These are phyloP conservation scores for Massariosphaeria phaeospora DNA, from an alignment of 495 filamentous ascomycete genomes.

Conservation along the genomic window DNA sequence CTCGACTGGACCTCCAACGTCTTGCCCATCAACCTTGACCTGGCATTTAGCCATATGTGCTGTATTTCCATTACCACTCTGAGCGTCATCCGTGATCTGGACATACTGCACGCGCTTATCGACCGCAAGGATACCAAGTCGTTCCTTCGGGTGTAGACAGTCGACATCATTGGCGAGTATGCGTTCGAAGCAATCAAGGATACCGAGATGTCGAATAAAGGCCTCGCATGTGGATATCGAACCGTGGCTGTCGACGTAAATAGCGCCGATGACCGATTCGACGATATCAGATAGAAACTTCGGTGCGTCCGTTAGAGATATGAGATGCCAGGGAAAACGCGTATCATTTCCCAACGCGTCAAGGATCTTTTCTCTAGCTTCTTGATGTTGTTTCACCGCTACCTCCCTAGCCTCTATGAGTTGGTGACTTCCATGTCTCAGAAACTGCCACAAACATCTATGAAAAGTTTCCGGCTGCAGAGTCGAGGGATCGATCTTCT, in stretches of 20 bases:
- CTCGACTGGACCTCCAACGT: constrained; percentile 24
- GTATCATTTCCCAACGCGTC: constrained; percentile 45
- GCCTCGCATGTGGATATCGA: constrained; percentile 50
- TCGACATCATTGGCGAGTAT: constrained; percentile 57
- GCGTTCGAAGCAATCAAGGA: constrained; percentile 58
- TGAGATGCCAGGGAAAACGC: constrained; percentile 69
- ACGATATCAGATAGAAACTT: constrained; percentile 87
- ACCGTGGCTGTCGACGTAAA: constrained; percentile 74
- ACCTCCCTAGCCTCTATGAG: constrained; percentile 44
- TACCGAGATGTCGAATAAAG: constrained; percentile 59
- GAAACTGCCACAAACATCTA: constrained; percentile 61
- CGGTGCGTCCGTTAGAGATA: constrained; percentile 59
- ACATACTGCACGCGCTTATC: constrained; percentile 44
- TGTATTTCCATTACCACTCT: background rate
- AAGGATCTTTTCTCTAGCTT: constrained; percentile 48
- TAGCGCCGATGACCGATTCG: constrained; percentile 75
- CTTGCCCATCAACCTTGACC: constrained; percentile 19
- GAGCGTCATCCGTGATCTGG: background rate
- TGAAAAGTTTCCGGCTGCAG: constrained; percentile 32
- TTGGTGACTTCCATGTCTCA: constrained; percentile 52
- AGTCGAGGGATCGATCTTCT: background rate
- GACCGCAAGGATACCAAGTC: constrained; percentile 55
- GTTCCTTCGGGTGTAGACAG: constrained; percentile 70
- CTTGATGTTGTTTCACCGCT: constrained; percentile 48
- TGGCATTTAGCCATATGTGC: constrained; percentile 16